Evolutionary conservation across 129 eudicot genomes (phyloP).

Genomic region (Tagetes erecta): DNA sequence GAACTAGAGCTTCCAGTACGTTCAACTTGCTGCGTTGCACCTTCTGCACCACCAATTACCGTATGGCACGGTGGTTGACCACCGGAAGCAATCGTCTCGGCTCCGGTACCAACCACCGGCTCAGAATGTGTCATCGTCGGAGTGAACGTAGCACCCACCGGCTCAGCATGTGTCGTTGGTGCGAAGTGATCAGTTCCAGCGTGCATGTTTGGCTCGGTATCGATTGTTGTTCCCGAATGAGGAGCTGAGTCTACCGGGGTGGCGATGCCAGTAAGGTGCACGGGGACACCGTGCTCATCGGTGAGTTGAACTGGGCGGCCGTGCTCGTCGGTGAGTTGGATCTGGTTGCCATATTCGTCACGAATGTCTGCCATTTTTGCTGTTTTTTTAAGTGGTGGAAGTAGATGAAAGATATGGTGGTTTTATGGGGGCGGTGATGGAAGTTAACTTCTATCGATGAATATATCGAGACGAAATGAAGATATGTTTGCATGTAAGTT

Average conservation of each 20-base stretch:
- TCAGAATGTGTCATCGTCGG: background rate
- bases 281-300: conserved; percentile 68
- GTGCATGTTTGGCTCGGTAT: conserved; percentile 24
- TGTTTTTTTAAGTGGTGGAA: background rate
- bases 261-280: conserved; percentile 69
- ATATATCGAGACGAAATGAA: background rate
- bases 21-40: conserved; percentile 31
- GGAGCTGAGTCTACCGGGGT: conserved; percentile 27
- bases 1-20: conserved; percentile 56
- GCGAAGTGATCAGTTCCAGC: conserved; percentile 19
- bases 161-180: background rate
- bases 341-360: conserved; percentile 71
- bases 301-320: conserved; percentile 64
- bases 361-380: conserved; percentile 55
- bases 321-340: conserved; percentile 64
- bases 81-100: background rate
- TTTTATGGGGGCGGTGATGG: conserved; percentile 12
- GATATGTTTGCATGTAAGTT: conserved; percentile 22
- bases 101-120: conserved; percentile 16
- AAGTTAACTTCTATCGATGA: background rate
- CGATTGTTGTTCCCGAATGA: background rate
- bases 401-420: background rate
- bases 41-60: background rate
- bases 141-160: conserved; percentile 9
- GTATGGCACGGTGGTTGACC: conserved; percentile 20